Base-by-base conservation (phyloP, 495 filamentous ascomycete genomes). In the Hyphodiscus hymeniophilus region DNA sequence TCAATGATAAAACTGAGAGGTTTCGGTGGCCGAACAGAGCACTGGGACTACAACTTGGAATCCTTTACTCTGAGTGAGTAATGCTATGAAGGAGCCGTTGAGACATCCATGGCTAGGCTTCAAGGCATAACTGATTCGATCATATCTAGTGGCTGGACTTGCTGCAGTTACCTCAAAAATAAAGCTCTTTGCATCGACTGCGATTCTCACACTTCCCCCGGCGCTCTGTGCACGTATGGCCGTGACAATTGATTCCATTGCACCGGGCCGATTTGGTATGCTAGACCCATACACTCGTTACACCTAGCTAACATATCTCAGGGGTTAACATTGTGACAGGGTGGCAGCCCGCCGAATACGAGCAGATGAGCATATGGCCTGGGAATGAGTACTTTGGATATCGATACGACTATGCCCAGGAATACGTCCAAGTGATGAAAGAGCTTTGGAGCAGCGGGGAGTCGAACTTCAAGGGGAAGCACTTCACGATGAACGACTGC, bases 121-220 rank as follows among this genome's bases (percentile, higher is more conserved):
- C n/a, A n/a, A n/a, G n/a, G n/a, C n/a, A n/a, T n/a, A n/a, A n/a
- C n/a, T n/a, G n/a, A n/a, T n/a, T n/a, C n/a, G n/a, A n/a, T n/a
- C n/a, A n/a, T n/a, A 28, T 28, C 26, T 28, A 28, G 26, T 74
- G 47, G 69, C 69, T 1, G 71, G 69, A 1, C 48, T 74, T 0
- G 68, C 69, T 0, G 52, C 63, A 2, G 65, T 71, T 5, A 74
- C 71, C 0, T 56, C 63, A 3, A 70, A 68, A 43, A 74, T 74
- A 26, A 67, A 67, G 5, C 63, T 74, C 11, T 58, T 54, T 36
- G 60, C 60, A 11, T 58, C 54, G 0, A 36, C 57, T 0, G 57
- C 60, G 11, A 55, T 62, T 21, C 54, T 62, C 7, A 51, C 45
- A 18, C 30, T 62, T 7, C 57, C 60, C 0, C 60, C 60, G 3